These are phyloP conservation scores for Chalciporus chontae DNA, from an alignment of 768 basidiomycete species.

Conservation along the genomic window DNA sequence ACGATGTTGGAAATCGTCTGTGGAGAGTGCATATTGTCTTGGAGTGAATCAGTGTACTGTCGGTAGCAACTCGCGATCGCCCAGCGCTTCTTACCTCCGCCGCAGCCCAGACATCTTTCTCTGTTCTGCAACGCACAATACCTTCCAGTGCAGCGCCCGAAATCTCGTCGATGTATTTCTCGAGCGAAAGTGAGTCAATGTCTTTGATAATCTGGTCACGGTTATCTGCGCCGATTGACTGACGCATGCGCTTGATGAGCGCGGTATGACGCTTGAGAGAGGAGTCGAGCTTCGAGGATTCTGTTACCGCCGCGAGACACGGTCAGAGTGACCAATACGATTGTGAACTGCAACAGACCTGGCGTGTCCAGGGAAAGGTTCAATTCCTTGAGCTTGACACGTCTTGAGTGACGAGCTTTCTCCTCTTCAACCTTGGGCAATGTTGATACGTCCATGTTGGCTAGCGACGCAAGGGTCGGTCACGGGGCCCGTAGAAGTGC, in stretches of 20 bases:
- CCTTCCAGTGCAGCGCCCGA: conserved; percentile 87
- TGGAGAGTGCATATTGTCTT: conserved; percentile 89
- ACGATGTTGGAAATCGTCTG: conserved; percentile 76
- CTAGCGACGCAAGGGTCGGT: background rate
- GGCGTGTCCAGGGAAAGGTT: conserved; percentile 48
- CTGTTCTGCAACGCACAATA: conserved; percentile 80
- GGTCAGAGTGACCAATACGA: background rate
- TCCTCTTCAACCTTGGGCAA: conserved; percentile 46
- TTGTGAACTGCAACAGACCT: conserved; percentile 35
- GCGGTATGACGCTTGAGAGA: conserved; percentile 96
- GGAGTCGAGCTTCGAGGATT: conserved; percentile 79
- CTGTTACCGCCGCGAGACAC: conserved; percentile 35
- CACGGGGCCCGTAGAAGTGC: background rate
- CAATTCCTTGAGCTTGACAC: conserved; percentile 53
- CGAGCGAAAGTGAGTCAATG: conserved; percentile 82
- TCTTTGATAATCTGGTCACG: conserved; percentile 89
- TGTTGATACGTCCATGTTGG: conserved; percentile 22
- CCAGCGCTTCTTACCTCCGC: conserved; percentile 65
- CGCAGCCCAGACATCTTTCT: conserved; percentile 87
- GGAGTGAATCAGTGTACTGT: background rate
- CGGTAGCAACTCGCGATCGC: background rate
- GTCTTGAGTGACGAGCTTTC: conserved; percentile 49
- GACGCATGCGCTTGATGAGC: conserved; percentile 88
- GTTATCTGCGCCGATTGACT: conserved; percentile 79
- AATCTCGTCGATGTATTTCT: conserved; percentile 96